A percentile compares a stretch with the other conserved stretches of the same genome.
Evolutionary conservation across 257 asterid species (phyloP).

Genomic region (Jacaranda copaia): DNA sequence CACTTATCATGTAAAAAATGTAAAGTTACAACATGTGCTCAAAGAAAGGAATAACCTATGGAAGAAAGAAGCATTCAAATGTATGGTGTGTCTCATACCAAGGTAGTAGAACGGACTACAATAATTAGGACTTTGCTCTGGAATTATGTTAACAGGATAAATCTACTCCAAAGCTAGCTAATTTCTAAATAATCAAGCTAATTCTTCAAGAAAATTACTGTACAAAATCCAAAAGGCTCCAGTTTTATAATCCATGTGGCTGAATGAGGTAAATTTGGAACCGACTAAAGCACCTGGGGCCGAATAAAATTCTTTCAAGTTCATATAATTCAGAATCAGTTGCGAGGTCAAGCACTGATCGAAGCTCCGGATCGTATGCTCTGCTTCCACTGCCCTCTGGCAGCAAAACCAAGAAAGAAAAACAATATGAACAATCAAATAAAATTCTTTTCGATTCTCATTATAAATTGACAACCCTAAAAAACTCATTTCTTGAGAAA

Average conservation of each 20-base stretch:
- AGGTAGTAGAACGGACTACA: background rate
- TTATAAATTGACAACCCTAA: background rate
- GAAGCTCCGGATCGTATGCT: slow-evolving; percentile 75
- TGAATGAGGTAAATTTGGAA: background rate
- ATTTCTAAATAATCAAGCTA: slow-evolving; percentile 8
- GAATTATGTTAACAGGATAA: slow-evolving; percentile 1
- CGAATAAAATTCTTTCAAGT: slow-evolving; percentile 81
- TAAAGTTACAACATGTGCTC: too few relatives aligned
- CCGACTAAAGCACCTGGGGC: slow-evolving; percentile 70
- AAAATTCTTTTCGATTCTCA: slow-evolving; percentile 3
- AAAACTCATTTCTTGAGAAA: background rate
- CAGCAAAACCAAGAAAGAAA: slow-evolving; percentile 23
- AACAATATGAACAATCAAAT: slow-evolving; percentile 10
- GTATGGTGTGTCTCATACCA: too few relatives aligned
- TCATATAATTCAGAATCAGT: slow-evolving; percentile 86
- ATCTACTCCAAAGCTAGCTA: background rate
- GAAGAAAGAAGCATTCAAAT: background rate
- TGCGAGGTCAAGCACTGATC: slow-evolving; percentile 83
- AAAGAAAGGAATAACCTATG: too few relatives aligned
- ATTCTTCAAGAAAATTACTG: background rate
- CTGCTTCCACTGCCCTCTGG: slow-evolving; percentile 51
- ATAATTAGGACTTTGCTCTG: background rate
- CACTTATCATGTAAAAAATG: too few relatives aligned
- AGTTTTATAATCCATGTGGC: background rate
- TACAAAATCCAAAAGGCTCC: slow-evolving; percentile 1